Evolutionary conservation across 129 eudicot species (phyloP).

Genomic region (Oenanthe sinensis): DNA sequence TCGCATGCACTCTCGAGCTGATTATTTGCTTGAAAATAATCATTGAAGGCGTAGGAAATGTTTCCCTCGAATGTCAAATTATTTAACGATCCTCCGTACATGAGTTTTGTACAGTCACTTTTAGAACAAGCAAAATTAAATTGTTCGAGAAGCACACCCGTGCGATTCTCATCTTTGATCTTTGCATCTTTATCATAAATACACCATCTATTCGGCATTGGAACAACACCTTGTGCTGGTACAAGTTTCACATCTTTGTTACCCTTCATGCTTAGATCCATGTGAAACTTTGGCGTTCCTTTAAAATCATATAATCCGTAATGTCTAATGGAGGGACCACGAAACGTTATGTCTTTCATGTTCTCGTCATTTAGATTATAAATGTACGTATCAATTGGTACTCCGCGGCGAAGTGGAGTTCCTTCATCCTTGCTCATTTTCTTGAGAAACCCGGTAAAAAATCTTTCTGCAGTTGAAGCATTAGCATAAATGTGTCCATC

Average conservation of each 20-base stretch:
- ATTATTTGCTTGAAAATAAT: conserved; percentile 4
- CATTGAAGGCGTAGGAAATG: conserved; percentile 20
- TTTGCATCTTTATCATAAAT: background rate
- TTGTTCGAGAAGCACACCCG: background rate
- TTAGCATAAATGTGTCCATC: conserved; percentile 17
- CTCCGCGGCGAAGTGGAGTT: conserved; percentile 16
- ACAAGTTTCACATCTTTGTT: conserved; percentile 2
- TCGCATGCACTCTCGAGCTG: background rate
- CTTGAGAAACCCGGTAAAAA: conserved; percentile 3
- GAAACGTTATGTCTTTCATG: background rate
- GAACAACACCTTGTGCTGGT: conserved; percentile 3
- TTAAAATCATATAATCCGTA: conserved; percentile 18
- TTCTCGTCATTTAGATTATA: conserved; percentile 18
- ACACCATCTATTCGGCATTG: conserved; percentile 26
- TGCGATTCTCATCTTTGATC: background rate
- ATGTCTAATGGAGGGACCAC: conserved; percentile 8
- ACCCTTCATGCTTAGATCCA: conserved; percentile 14
- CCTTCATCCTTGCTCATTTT: conserved; percentile 10
- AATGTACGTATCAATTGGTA: background rate
- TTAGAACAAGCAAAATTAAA: background rate
- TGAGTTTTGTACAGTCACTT: conserved; percentile 13
- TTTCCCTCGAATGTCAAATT: conserved; percentile 2
- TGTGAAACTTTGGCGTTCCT: conserved; percentile 19
- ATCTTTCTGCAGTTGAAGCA: conserved; percentile 12
- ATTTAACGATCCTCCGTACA: conserved; percentile 14